Percentiles rank a stretch among this genome's conserved stretches.
phyloP scores from a whole-genome alignment of 371 early-diverging fungal genomes.

The Mucor irregularis region DNA sequence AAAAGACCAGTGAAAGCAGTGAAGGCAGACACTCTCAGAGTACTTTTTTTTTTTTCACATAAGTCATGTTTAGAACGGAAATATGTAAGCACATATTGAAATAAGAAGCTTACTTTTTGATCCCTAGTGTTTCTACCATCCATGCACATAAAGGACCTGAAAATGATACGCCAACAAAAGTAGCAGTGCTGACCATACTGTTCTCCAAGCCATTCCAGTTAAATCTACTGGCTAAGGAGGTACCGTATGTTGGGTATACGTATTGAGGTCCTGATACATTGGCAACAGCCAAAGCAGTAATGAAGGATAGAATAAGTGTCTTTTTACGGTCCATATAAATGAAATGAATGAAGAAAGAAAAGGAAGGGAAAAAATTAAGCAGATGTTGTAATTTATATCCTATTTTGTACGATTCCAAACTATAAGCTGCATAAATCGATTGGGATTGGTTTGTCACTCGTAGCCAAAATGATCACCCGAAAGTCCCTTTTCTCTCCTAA shows the following conservation, averaged over 20 bases:
- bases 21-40: constrained; percentile 12
- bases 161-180: constrained; percentile 48
- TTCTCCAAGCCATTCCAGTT: constrained; percentile 47
- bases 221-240: constrained; percentile 38
- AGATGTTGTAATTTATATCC: not conserved
- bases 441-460: no score
- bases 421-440: no score
- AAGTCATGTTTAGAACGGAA: no score
- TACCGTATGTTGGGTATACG: constrained; percentile 45
- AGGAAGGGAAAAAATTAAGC: not conserved
- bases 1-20: constrained; percentile 27
- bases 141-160: constrained; percentile 51
- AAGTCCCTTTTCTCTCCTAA: no score
- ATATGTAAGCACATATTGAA: not conserved
- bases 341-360: not conserved
- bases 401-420: not conserved
- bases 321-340: not conserved
- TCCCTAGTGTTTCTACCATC: constrained; percentile 34
- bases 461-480: no score
- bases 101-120: constrained; percentile 22
- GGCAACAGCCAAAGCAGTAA: constrained; percentile 40
- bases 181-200: constrained; percentile 50
- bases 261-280: constrained; percentile 52
- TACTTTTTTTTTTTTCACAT: not conserved
- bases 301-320: constrained; percentile 22